Conservation (phyloP, 768 basidiomycete species). For the Sporobolomyces roseus region DNA sequence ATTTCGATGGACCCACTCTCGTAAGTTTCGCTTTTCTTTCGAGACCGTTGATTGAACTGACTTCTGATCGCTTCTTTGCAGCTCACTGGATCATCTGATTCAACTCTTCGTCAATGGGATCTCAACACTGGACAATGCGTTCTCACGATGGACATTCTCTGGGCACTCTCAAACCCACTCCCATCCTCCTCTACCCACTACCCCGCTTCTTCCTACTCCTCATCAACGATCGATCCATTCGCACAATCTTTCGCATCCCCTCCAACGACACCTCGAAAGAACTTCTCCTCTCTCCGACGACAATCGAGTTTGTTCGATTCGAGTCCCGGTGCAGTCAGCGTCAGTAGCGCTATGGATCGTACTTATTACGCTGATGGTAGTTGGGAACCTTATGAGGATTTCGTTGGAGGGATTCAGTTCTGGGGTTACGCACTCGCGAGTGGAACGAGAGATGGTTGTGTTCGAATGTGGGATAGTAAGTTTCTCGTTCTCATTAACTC, state of each 20-base stretch:
- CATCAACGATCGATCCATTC: conserved; percentile 33
- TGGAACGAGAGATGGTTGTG: conserved; percentile 93
- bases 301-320: conserved; percentile 51
- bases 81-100: conserved; percentile 97
- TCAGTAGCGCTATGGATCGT: conserved; percentile 64
- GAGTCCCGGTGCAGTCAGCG: conserved; percentile 21
- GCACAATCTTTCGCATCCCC: conserved; percentile 18
- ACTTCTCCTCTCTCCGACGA: conserved; percentile 44
- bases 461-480: conserved; percentile 99
- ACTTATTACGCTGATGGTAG: conserved; percentile 69
- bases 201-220: conserved; percentile 33
- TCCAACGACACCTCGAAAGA: conserved; percentile 25
- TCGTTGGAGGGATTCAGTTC: conserved; percentile 94
- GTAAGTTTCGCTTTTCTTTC: too few species aligned
- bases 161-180: conserved; percentile 92
- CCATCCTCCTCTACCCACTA: conserved; percentile 36
- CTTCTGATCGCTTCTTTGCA: conserved; percentile 47
- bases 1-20: conserved; percentile 90
- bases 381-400: conserved; percentile 94
- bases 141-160: conserved; percentile 98
- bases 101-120: conserved; percentile 98
- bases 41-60: too few species aligned
- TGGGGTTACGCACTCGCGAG: conserved; percentile 98
- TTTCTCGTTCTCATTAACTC: conserved; percentile 36
- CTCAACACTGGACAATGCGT: conserved; percentile 95